Base-by-base conservation (phyloP, 192 early-diverging fungal genomes). In the Coemansia sp. region DNA sequence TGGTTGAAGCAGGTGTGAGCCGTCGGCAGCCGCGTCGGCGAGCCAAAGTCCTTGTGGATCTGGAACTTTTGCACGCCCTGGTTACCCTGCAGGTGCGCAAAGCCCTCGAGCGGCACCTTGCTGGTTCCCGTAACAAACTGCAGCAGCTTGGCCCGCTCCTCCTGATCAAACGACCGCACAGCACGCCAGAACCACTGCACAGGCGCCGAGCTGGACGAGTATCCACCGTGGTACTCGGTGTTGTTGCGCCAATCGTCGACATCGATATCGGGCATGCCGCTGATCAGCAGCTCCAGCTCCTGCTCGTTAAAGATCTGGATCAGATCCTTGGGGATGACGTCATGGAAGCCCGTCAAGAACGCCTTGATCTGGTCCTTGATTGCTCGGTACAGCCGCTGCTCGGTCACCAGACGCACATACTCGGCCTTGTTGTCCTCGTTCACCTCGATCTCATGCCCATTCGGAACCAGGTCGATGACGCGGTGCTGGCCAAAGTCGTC, bases 1-100 rank as follows among this genome's bases (percentile, higher is more conserved):
- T 99, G 96, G 66, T 99, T 99, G 76, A 99, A 99, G 67, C 96
- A 98, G 37, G 96, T 98, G 66, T 98, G 96, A 10, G 96, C 96
- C 14, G 89, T 91, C 13, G 96, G 96, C 22, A 98, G 78, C n/a
- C 96, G 81, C 28, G 83, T 79, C 5, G 86, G 79, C 4, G 86
- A 87, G 10, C 84, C 67, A 81, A 91, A 95, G 72, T 95, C 94
- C 73, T 93, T 95, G 78, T 97, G 93, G 60, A 99, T 95, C 77
- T 97, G 94, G 84, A 99, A 99, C 80, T 95, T 95, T 68, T 97
- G 94, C 14, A 95, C 80, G 26, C 96, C 94, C 52, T 84, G 85
- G 45, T 87, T 89, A 20, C 96, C 96, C 67, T 99, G 93, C 36
- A 99, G 70, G 32, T 86, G 83, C 10, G 86, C 78, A 60, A 99